Evolutionary conservation across 2,329 filamentous ascomycete species (phyloP).

Genomic region (Teratosphaeria nubilosa): DNA sequence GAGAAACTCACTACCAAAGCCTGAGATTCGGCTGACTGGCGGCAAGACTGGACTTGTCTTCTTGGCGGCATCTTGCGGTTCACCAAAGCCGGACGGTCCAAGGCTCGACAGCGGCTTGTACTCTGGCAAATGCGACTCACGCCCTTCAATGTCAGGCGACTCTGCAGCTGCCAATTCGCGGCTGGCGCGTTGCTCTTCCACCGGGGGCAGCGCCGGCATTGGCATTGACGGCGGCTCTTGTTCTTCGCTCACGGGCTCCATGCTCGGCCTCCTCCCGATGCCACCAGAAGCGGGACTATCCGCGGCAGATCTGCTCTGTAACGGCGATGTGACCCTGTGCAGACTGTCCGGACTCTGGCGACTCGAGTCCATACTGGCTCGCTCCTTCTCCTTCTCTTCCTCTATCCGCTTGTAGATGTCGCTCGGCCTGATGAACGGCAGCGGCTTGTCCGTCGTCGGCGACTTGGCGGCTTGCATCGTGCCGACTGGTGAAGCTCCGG

Average conservation of each 20-base stretch:
- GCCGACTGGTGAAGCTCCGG: slow-evolving; percentile 4
- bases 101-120: slow-evolving; percentile 5
- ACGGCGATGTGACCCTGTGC: slow-evolving; percentile 6
- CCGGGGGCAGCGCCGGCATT: not conserved
- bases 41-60: slow-evolving; percentile 31
- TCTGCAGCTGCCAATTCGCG: not conserved
- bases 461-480: slow-evolving; percentile 2
- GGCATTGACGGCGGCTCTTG: slow-evolving; percentile 6
- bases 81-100: not conserved
- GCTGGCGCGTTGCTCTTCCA: slow-evolving; percentile 8
- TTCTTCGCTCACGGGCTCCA: slow-evolving; percentile 13
- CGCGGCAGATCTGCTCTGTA: not conserved
- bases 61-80: slow-evolving; percentile 7
- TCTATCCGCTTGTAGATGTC: slow-evolving; percentile 67
- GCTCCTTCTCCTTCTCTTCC: slow-evolving; percentile 51
- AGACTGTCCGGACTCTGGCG: slow-evolving; percentile 47
- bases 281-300: slow-evolving; percentile 4
- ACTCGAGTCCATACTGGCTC: slow-evolving; percentile 47
- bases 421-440: slow-evolving; percentile 60
- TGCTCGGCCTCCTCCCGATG: slow-evolving; percentile 6
- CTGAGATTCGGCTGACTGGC: slow-evolving; percentile 34
- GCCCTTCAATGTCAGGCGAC: not conserved
- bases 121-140: not conserved
- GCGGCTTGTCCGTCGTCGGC: slow-evolving; percentile 36
- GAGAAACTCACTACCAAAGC: slow-evolving; percentile 29